Conservation (phyloP, 2,329 filamentous ascomycete species). For the Aspergillus fructus region DNA sequence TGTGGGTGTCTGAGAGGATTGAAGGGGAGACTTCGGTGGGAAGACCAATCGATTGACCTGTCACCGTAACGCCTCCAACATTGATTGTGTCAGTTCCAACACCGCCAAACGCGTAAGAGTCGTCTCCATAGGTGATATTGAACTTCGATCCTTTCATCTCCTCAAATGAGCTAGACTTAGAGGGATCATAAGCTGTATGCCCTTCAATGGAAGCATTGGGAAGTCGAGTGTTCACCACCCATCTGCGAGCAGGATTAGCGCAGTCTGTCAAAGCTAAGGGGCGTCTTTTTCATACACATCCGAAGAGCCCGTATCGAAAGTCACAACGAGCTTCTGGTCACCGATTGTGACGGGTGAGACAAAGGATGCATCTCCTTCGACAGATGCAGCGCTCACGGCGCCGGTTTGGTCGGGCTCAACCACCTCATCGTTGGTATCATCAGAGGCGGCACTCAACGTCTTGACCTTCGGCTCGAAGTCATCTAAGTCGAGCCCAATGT, state of each 20-base stretch:
- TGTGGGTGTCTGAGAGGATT: conserved; percentile 61
- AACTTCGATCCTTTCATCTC: conserved; percentile 54
- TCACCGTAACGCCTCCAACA: conserved; percentile 64
- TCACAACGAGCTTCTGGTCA: conserved; percentile 65
- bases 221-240: conserved; percentile 68
- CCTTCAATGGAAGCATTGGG: conserved; percentile 43
- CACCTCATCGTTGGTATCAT: conserved; percentile 28
- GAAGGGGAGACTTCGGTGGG: conserved; percentile 58
- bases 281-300: conserved; percentile 55
- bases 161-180: conserved; percentile 53
- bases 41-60: conserved; percentile 66
- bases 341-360: conserved; percentile 69
- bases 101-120: conserved; percentile 59
- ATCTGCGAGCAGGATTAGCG: conserved; percentile 43
- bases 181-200: conserved; percentile 58
- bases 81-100: conserved; percentile 68
- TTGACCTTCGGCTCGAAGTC: conserved; percentile 34
- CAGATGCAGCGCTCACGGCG: conserved; percentile 63
- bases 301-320: conserved; percentile 75
- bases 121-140: conserved; percentile 68
- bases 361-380: conserved; percentile 67
- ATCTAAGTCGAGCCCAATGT: conserved; percentile 39
- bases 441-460: conserved; percentile 18
- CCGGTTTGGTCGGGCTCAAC: conserved; percentile 45
- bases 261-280: not conserved